These are phyloP conservation scores for Trichomonascus vanleenenianus DNA, from an alignment of 805 yeast species.

Conservation along the genomic window DNA sequence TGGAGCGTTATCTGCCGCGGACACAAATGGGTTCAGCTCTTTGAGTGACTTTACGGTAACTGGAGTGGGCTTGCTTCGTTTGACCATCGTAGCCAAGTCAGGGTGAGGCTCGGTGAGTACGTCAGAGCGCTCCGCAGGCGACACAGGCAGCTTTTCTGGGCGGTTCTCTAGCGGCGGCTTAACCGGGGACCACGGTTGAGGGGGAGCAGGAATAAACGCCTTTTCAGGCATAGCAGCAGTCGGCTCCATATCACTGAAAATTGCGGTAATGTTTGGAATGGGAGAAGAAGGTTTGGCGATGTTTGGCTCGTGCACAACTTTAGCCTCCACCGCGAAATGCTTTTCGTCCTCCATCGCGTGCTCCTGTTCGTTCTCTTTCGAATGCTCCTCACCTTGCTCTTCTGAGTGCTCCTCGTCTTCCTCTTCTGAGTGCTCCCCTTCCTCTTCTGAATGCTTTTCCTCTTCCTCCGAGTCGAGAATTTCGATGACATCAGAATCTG, in stretches of 20 bases:
- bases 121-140: background rate
- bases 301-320: background rate
- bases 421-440: conserved; percentile 9
- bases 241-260: too few species aligned
- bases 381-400: conserved; percentile 6
- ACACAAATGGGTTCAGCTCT: conserved; percentile 5
- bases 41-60: background rate
- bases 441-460: conserved; percentile 2
- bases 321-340: background rate
- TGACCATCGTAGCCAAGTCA: background rate
- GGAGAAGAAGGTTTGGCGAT: background rate
- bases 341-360: background rate
- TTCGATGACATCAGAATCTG: background rate
- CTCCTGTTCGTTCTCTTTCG: background rate
- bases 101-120: background rate
- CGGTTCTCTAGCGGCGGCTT: background rate
- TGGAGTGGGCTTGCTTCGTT: background rate
- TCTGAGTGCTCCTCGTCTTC: conserved; percentile 4
- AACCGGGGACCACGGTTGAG: background rate
- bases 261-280: too few species aligned
- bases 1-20: background rate
- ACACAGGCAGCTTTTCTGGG: background rate
- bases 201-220: background rate
- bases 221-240: background rate
- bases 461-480: background rate